phyloP scores from a whole-genome alignment of 805 yeast genomes.

The Blastobotrys robertii region DNA sequence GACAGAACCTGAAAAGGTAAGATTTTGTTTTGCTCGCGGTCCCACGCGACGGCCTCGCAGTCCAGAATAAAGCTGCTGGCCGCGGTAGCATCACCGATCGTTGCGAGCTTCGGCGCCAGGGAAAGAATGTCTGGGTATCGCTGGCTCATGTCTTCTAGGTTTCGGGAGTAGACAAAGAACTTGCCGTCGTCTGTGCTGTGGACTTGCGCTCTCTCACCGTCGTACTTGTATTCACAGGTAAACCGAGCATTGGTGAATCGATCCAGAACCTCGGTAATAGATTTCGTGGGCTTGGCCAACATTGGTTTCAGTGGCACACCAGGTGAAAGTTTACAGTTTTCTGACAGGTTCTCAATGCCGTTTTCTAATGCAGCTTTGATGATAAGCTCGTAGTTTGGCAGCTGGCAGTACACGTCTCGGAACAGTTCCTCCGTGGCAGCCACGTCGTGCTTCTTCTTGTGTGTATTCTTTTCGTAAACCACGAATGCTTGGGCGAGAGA shows the following conservation, averaged over 20 bases:
- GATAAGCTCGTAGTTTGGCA: constrained; percentile 81
- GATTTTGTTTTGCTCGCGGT: constrained; percentile 62
- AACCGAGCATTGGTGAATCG: constrained; percentile 76
- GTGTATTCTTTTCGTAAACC: constrained; percentile 41
- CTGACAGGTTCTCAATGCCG: constrained; percentile 58
- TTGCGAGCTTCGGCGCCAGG: constrained; percentile 51
- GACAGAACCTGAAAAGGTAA: constrained; percentile 89
- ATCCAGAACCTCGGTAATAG: constrained; percentile 85
- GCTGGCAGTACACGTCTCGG: constrained; percentile 78
- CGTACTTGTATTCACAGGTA: constrained; percentile 95
- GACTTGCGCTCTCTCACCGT: constrained; percentile 96
- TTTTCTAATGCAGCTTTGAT: constrained; percentile 53
- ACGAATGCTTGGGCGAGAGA: constrained; percentile 79
- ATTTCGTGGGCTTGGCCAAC: constrained; percentile 96
- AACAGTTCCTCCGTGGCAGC: constrained; percentile 66
- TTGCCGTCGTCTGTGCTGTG: constrained; percentile 58
- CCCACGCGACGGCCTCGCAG: constrained; percentile 98
- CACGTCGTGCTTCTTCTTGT: constrained; percentile 15
- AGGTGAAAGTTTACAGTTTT: constrained; percentile 68
- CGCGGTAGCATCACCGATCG: constrained; percentile 25
- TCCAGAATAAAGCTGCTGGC: constrained; percentile 60
- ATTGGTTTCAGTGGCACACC: constrained; percentile 95
- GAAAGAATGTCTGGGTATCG: constrained; percentile 84
- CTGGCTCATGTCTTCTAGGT: constrained; percentile 94
- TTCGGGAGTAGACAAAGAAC: constrained; percentile 78